A percentile compares a stretch with the other conserved stretches of the same genome.
Evolutionary conservation across 2,329 filamentous ascomycete species (phyloP).

Genomic region (Fusarium abutilonis): DNA sequence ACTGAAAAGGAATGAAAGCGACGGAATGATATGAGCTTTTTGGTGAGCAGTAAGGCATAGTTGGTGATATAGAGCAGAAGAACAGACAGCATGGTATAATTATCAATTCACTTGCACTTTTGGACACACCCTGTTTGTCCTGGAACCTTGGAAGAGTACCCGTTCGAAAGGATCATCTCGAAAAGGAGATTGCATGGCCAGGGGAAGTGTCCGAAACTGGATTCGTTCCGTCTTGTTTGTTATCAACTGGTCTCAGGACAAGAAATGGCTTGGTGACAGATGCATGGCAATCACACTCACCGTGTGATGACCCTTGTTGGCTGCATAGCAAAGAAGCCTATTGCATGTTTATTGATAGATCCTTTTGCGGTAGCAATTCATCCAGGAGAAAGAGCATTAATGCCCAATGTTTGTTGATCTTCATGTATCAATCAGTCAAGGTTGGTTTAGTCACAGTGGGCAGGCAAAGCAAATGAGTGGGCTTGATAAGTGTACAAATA

Average conservation of each 20-base stretch:
- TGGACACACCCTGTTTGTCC: neutral
- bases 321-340: conserved; percentile 15
- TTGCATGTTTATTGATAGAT: conserved; percentile 2
- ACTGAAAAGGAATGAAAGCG: conserved; percentile 19
- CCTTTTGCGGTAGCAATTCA: neutral
- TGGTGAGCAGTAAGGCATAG: conserved; percentile 11
- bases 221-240: conserved; percentile 4
- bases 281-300: conserved; percentile 21
- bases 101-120: conserved; percentile 9
- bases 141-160: too few relatives aligned
- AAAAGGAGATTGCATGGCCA: conserved; percentile 1
- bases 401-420: neutral
- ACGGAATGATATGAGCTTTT: conserved; percentile 11
- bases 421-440: neutral
- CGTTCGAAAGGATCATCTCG: too few relatives aligned
- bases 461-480: too few relatives aligned
- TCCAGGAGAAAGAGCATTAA: neutral
- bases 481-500: conserved; percentile 2
- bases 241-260: conserved; percentile 1
- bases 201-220: conserved; percentile 6
- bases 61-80: conserved; percentile 27
- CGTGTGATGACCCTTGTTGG: conserved; percentile 12
- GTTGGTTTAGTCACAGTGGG: neutral
- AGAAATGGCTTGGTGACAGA: conserved; percentile 15
- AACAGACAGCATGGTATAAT: conserved; percentile 19